Evolutionary conservation across 805 yeast genomes (phyloP), one percentile per base, ranked within the genome.

Genomic region (Grigorovia jiainica): DNA sequence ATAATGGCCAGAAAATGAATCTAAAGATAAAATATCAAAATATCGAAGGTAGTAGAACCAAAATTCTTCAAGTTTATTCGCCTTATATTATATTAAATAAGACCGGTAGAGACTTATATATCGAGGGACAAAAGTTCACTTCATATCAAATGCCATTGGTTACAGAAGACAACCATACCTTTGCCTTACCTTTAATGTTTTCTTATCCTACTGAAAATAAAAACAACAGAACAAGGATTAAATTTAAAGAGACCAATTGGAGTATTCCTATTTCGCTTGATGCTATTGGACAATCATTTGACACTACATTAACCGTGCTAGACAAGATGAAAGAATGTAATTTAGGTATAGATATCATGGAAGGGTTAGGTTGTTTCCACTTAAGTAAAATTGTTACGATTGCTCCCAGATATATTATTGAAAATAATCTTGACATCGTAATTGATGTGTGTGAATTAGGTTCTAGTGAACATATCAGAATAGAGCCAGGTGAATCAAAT

Each of bases 21-120:
- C 65, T 92, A 32, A 69, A 71, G 16, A 65, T 92, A 6, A 79
- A 78, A 45, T 90, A 87, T 57, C 70, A 72, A 36, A 67, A 66
- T 17, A 63, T 68, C 17, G 70, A 67, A 10, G 68, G 70, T 0
- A 66, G 72, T 8, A 73, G 76, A 27, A 71, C 82, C 24, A 66
- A 79, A 47, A 73, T 76, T 47, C 72, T 87, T 2, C 73, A 75
- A 10, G 68, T 92, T n/a, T 87, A 77, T 55, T 68, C 95, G 0
- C 97, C 97, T 0, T 92, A 90, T 55, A 69, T 92, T 36, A 65
- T 92, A 15, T 66, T 89, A 47, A 94, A 92, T 60, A 70, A 83
- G 52, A 86, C 95, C 0, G 89, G 84, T 1, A 73, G 71, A 46
- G 76, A 76, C 48, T 47, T 92, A 11, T 70, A 66, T 37, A 60